Conservation (phyloP, 2,329 filamentous ascomycete species). For the Diaporthe ilicicola region DNA sequence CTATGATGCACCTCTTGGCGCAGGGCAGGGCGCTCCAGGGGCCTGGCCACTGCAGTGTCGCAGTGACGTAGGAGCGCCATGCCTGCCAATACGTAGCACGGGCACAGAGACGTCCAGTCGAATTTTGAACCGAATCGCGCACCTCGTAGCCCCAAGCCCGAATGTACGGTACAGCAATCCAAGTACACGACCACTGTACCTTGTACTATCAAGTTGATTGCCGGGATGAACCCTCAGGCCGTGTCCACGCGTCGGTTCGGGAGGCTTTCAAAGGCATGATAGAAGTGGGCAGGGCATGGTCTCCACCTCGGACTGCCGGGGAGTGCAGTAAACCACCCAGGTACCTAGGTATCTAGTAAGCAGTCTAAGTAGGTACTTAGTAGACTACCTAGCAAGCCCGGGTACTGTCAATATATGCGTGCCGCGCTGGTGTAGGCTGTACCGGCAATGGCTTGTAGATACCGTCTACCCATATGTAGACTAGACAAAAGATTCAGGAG, state of each 20-base stretch:
- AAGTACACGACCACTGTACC: background rate
- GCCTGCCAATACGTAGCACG: background rate
- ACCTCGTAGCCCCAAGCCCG: background rate
- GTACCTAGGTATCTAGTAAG: too few species aligned
- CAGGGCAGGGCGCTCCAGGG: background rate
- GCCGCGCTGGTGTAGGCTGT: background rate
- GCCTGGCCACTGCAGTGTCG: background rate
- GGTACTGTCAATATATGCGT: background rate
- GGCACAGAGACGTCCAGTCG: constrained; percentile 6
- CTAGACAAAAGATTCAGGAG: constrained; percentile 3
- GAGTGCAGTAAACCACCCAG: too few species aligned
- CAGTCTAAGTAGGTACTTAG: too few species aligned
- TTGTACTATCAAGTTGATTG: background rate
- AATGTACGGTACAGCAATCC: background rate
- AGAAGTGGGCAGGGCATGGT: background rate
- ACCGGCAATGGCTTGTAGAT: background rate
- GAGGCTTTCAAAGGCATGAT: background rate
- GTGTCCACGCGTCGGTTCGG: background rate
- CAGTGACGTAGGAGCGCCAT: constrained; percentile 11
- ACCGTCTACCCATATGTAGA: background rate
- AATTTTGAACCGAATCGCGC: background rate
- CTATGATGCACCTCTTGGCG: background rate
- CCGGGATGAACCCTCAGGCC: background rate
- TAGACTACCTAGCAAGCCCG: too few species aligned
- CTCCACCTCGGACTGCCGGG: background rate